phyloP scores from a whole-genome alignment of 495 filamentous ascomycete species.

The Aspergillus taichungensis region DNA sequence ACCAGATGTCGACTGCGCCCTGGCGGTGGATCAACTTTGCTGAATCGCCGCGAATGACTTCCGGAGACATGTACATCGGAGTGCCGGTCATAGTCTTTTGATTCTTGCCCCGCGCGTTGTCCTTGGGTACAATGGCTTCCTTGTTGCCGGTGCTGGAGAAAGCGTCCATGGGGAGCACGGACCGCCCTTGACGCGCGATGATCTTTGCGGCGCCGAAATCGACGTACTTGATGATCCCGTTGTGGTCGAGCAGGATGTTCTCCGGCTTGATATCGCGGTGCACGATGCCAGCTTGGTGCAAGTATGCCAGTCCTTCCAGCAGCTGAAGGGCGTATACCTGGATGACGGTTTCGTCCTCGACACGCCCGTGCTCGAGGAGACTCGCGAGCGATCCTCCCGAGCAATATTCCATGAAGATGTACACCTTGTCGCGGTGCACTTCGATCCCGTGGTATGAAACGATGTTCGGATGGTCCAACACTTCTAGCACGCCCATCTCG shows the following conservation, averaged over 20 bases:
- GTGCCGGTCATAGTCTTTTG: slow-evolving; percentile 95
- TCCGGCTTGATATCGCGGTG: slow-evolving; percentile 99
- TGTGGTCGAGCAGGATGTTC: slow-evolving; percentile 95
- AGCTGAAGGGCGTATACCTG: slow-evolving; percentile 97
- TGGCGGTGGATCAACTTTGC: slow-evolving; percentile 46
- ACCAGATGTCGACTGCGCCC: slow-evolving; percentile 96
- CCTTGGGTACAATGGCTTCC: slow-evolving; percentile 22
- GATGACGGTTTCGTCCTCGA: slow-evolving; percentile 96
- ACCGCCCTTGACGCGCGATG: slow-evolving; percentile 89
- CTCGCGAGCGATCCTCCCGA: slow-evolving; percentile 88
- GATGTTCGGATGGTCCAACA: slow-evolving; percentile 93
- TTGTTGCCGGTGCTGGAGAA: slow-evolving; percentile 35
- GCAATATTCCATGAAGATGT: slow-evolving; percentile 99
- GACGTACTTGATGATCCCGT: slow-evolving; percentile 97
- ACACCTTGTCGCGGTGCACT: slow-evolving; percentile 95
- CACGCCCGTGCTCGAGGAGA: slow-evolving; percentile 87
- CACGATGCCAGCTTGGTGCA: slow-evolving; percentile 82
- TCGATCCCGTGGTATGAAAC: slow-evolving; percentile 97
- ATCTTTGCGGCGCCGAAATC: slow-evolving; percentile 98
- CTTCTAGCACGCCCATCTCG: slow-evolving; percentile 92
- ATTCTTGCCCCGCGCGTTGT: slow-evolving; percentile 43
- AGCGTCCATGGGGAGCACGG: slow-evolving; percentile 55
- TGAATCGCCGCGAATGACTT: slow-evolving; percentile 86
- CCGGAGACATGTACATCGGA: slow-evolving; percentile 99
- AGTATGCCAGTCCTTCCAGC: slow-evolving; percentile 88